phyloP scores from a whole-genome alignment of 2,329 filamentous ascomycete genomes.

The Colletotrichum sp. region DNA sequence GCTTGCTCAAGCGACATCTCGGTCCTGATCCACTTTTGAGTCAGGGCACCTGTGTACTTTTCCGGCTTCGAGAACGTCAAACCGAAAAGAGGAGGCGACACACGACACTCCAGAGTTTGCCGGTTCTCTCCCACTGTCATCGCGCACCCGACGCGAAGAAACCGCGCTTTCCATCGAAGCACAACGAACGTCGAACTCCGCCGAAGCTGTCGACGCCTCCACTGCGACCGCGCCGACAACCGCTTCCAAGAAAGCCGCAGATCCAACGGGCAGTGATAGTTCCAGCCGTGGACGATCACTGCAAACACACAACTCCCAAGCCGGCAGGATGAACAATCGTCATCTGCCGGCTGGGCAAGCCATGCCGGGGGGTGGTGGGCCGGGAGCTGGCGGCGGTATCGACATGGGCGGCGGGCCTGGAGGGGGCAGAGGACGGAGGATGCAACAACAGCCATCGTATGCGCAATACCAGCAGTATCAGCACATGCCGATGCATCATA shows the following conservation, averaged over 20 bases:
- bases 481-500: constrained; percentile 48
- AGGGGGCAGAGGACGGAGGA: constrained; percentile 39
- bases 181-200: background rate
- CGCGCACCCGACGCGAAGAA: background rate
- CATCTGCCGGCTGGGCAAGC: constrained; percentile 80
- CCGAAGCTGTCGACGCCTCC: constrained; percentile 12
- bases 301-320: constrained; percentile 49
- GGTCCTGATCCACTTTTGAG: background rate
- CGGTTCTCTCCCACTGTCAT: background rate
- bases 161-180: background rate
- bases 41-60: background rate
- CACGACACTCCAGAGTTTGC: background rate
- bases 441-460: constrained; percentile 41
- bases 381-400: constrained; percentile 24
- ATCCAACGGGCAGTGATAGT: constrained; percentile 18
- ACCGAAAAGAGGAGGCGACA: background rate
- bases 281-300: constrained; percentile 25
- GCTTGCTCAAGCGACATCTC: background rate
- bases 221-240: constrained; percentile 8
- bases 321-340: constrained; percentile 79
- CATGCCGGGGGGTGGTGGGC: constrained; percentile 51
- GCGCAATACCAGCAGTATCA: constrained; percentile 28
- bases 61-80: background rate
- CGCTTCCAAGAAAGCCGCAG: constrained; percentile 10
- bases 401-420: constrained; percentile 36